Evolutionary conservation across 2,329 filamentous ascomycete species (phyloP).

Genomic region (Zasmidium angulare): DNA sequence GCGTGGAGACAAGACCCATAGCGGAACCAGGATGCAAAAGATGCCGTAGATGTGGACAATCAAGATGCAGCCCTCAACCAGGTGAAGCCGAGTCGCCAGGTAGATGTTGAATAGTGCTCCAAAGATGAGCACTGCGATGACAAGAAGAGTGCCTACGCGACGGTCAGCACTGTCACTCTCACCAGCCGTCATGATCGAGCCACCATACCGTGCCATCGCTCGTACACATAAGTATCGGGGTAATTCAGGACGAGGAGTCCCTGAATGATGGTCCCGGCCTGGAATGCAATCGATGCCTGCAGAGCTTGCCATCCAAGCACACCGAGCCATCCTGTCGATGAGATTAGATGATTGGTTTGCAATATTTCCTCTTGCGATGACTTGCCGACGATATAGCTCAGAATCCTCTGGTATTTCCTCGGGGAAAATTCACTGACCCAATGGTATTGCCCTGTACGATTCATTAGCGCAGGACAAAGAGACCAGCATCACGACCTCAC

Average conservation of each 20-base stretch:
- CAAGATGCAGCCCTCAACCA: constrained; percentile 48
- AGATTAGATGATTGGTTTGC: constrained; percentile 27
- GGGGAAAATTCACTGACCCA: constrained; percentile 17
- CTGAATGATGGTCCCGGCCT: constrained; percentile 31
- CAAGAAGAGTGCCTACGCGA: constrained; percentile 15
- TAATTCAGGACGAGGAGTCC: constrained; percentile 19
- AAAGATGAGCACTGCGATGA: constrained; percentile 19
- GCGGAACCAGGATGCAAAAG: constrained; percentile 46
- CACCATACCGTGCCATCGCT: constrained; percentile 21
- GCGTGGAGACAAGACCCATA: constrained; percentile 36
- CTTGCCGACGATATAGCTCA: constrained; percentile 14
- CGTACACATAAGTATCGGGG: constrained; percentile 10
- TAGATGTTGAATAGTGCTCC: constrained; percentile 43
- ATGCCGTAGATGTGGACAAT: constrained; percentile 52
- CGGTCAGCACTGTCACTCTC: no score
- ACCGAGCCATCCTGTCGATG: constrained; percentile 14
- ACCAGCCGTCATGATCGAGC: no score
- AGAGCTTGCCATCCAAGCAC: constrained; percentile 18
- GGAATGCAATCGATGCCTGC: constrained; percentile 20
- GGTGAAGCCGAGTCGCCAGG: constrained; percentile 43
- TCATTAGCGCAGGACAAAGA: not conserved
- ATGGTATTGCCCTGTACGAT: constrained; percentile 15
- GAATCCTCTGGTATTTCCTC: constrained; percentile 9
- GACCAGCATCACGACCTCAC: not conserved
- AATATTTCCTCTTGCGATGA: not conserved